Evolutionary conservation across 768 basidiomycete genomes (phyloP).

Genomic region (Boletus coccyginus): DNA sequence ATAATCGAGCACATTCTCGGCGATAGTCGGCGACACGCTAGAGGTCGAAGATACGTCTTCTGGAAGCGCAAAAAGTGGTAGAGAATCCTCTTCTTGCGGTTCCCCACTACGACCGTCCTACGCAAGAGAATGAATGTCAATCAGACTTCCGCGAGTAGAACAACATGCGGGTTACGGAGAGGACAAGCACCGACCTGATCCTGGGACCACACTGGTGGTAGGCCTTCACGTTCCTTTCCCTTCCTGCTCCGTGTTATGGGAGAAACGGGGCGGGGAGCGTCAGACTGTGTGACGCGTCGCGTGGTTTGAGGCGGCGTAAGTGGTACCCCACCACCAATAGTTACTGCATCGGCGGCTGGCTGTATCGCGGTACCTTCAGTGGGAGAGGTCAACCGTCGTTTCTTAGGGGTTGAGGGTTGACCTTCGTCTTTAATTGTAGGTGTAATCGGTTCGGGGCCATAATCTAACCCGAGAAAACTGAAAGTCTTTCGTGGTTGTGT

Average conservation of each 20-base stretch:
- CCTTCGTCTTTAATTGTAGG: slow-evolving; percentile 10
- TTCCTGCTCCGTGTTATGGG: slow-evolving; percentile 17
- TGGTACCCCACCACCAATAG: slow-evolving; percentile 1
- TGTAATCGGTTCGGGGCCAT: slow-evolving; percentile 8
- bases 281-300: slow-evolving; percentile 5
- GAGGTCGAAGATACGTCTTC: slow-evolving; percentile 12
- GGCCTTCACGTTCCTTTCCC: slow-evolving; percentile 26
- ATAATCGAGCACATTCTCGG: slow-evolving; percentile 28
- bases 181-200: slow-evolving; percentile 15
- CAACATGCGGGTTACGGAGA: background rate
- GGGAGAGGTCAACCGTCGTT: slow-evolving; percentile 11
- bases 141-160: background rate
- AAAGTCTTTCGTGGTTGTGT: slow-evolving; percentile 8
- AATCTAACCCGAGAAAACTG: slow-evolving; percentile 26
- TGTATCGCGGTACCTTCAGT: background rate
- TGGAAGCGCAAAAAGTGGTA: slow-evolving; percentile 19
- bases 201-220: background rate
- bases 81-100: slow-evolving; percentile 12
- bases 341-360: background rate
- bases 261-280: background rate
- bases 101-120: background rate
- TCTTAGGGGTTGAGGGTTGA: slow-evolving; percentile 27
- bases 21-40: slow-evolving; percentile 22
- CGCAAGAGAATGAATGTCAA: background rate
- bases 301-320: slow-evolving; percentile 29